Percentiles rank a stretch among this genome's conserved stretches.
These are phyloP conservation scores for Eucalyptus dawsonii DNA, from an alignment of 345 rosid genomes.

Conservation along the genomic window DNA sequence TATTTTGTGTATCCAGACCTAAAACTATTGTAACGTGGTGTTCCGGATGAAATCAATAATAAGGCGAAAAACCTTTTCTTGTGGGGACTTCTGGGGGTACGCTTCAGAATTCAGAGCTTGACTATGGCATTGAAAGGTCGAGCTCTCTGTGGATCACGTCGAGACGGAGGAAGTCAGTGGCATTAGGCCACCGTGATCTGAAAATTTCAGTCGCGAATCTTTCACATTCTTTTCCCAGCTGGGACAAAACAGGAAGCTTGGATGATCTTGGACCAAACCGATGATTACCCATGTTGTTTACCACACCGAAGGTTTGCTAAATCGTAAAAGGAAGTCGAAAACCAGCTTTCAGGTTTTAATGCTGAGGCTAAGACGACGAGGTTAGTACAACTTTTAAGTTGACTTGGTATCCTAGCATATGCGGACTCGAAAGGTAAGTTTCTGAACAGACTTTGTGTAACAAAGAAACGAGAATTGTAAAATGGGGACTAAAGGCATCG, in stretches of 20 bases:
- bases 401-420: not conserved
- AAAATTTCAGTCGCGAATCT: not conserved
- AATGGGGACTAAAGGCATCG: not conserved
- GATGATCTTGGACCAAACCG: not conserved
- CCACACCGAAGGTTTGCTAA: not conserved
- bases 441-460: not conserved
- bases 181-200: not conserved
- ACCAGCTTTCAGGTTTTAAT: not conserved
- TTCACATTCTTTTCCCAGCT: not conserved
- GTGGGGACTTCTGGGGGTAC: not conserved
- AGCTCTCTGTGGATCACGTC: not conserved
- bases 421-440: not conserved
- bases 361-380: not conserved
- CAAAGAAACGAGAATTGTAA: not conserved
- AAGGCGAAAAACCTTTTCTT: not conserved
- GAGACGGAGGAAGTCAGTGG: not conserved
- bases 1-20: not conserved
- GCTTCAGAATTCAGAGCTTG: not conserved
- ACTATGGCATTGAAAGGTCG: not conserved
- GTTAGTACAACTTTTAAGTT: not conserved
- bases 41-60: not conserved
- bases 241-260: not conserved
- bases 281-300: not conserved
- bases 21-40: not conserved
- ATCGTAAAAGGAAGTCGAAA: not conserved